Evolutionary conservation across 306 rosid species (phyloP), one percentile per base, ranked within the genome.

Genomic region (Potentilla sterilis): DNA sequence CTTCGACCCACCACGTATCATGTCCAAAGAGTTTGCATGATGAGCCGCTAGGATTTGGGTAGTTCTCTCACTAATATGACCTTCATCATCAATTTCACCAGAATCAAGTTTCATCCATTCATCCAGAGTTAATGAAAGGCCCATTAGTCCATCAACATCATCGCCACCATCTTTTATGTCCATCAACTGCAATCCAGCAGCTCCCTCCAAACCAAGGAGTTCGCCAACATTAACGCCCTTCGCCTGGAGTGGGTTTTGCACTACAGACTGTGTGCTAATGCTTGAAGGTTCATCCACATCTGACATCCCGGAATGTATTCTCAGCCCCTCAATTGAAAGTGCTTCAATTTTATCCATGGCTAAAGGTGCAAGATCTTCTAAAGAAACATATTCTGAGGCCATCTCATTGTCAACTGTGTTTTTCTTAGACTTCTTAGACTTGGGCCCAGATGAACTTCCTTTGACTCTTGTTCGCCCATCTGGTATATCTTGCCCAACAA

Each of bases 31-130:
- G 72, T 90, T 87, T 40, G 96, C 98, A 84, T 90, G 96, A 86
- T 95, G 93, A 4, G 98, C 97, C 1, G 92, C 97, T 67, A 95
- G 98, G 66, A 92, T 85, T 76, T 88, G 84, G 44, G 91, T 84
- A 62, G 97, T 95, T 63, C 78, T 94, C 74, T 90, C 98, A 62
- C 97, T 90, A 81, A 89, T 90, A 72, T 82, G 80, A 55, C 87
- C 92, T 73, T 85, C 90, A 81, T 91, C 97, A 72, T 84, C 97
- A 46, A 95, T 82, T 73, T 95, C 93, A 24, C 98, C 93, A 7
- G 97, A 90, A 85, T 95, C 98, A n/a, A 90, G 49, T 78, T 86
- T 90, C 91, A 85, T 87, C 98, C 97, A 95, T 80, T 95, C 98
- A 79, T 95, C 97, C 51, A 92, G 96, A 70, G 93, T 89, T 58